These are phyloP conservation scores for Pyrenochaeta sp. DNA, from an alignment of 2,329 filamentous ascomycete genomes.

Conservation along the genomic window DNA sequence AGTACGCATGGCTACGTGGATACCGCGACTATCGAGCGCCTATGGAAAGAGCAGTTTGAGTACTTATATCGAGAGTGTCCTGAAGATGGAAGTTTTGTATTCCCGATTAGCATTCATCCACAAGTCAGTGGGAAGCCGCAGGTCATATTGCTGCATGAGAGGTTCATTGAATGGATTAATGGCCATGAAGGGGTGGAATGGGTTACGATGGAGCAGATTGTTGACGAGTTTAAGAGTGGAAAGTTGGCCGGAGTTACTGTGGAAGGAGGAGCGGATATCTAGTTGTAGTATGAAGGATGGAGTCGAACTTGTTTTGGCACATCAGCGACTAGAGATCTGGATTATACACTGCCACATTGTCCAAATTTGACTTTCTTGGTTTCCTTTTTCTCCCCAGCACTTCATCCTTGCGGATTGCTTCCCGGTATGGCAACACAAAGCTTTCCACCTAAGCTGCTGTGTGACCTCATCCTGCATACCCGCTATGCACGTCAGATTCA, in stretches of 20 bases:
- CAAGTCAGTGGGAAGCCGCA: conserved; percentile 60
- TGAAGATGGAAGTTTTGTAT: conserved; percentile 55
- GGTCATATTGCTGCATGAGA: conserved; percentile 58
- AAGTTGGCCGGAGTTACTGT: conserved; percentile 43
- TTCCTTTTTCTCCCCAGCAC: not conserved
- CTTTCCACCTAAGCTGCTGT: not conserved
- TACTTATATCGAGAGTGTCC: conserved; percentile 54
- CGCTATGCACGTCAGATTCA: conserved; percentile 4
- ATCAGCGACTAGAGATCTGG: not conserved
- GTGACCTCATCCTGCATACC: conserved; percentile 3
- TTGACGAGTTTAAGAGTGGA: conserved; percentile 48
- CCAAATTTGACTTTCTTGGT: not conserved
- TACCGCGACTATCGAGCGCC: conserved; percentile 50
- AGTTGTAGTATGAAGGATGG: conserved; percentile 1
- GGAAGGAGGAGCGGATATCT: conserved; percentile 41
- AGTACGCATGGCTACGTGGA: conserved; percentile 62
- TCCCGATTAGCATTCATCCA: conserved; percentile 59
- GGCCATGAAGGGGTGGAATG: conserved; percentile 56
- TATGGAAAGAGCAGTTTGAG: conserved; percentile 59
- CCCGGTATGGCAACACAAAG: not conserved
- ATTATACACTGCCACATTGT: not conserved
- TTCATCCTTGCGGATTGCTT: not conserved
- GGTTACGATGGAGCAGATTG: conserved; percentile 49
- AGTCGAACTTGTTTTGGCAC: not conserved
- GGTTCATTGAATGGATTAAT: conserved; percentile 58